phyloP scores from a whole-genome alignment of 2,329 filamentous ascomycete genomes.

The Sclerotinia subarctica region DNA sequence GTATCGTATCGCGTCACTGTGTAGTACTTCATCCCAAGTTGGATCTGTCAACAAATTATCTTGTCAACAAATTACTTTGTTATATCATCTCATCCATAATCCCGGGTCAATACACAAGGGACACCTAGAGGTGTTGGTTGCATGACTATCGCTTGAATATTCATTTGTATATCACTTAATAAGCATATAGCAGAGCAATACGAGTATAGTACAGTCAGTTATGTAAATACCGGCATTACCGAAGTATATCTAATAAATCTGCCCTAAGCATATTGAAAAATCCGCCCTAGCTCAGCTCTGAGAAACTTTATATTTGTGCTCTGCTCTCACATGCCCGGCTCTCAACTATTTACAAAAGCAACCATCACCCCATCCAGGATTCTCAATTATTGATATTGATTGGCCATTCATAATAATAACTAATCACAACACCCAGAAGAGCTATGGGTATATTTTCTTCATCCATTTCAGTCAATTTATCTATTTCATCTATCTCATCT shows the following conservation, averaged over 20 bases:
- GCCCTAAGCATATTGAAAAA: background rate
- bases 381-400: slow-evolving; percentile 1
- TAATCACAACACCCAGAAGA: background rate
- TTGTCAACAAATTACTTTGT: background rate
- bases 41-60: too few relatives aligned
- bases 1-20: background rate
- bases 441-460: background rate
- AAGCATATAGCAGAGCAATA: too few relatives aligned
- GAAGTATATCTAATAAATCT: background rate
- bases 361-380: background rate
- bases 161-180: too few relatives aligned
- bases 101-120: background rate
- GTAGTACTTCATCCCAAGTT: background rate
- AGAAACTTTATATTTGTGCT: background rate
- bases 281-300: background rate
- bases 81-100: background rate
- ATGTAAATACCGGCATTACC: background rate
- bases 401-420: background rate
- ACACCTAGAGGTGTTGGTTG: too few relatives aligned
- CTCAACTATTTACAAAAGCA: background rate
- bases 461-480: background rate
- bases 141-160: too few relatives aligned
- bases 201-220: too few relatives aligned
- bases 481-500: too few relatives aligned
- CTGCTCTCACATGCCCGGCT: background rate